Evolutionary conservation across 2,329 filamentous ascomycete species (phyloP), one percentile per base, ranked within the genome.

Genomic region (Beauveria scarabaeidicola): DNA sequence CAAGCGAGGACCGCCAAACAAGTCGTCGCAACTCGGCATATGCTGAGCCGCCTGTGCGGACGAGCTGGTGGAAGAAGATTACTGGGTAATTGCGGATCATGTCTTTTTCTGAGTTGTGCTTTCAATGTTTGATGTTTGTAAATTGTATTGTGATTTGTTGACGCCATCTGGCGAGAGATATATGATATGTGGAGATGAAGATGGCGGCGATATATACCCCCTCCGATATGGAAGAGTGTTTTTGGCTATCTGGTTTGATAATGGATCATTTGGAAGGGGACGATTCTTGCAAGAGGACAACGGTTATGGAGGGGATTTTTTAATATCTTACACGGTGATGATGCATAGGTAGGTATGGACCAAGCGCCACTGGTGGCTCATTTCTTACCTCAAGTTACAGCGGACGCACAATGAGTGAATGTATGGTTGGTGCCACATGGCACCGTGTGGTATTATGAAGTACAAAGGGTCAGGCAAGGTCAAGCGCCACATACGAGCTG

Each of bases 61-160:
- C 55, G 19, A 59, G 55, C 38, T 61, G 60, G 60, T 61, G 60
- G 60, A 58, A 50, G 55, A 61, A 61, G 51, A 55, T 61, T 40
- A 58, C 60, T 25, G 60, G 60, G 21, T 61, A 59, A 59, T 21
- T n/a, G 43, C n/a, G 17, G 41, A 50, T 13, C 17, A 32, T 51
- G 7, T 36, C 46, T 19, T 41, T 46, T 36, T 56, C 19, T 36
- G 29, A 13, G 13, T 46, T 58, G 23, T 53, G 52, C 23, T 38
- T 55, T 58, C 19, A 17, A 41, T 36, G n/a, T 52, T 41, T 56
- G 44, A 19, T 51, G 36, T 43, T 51, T 59, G 47, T 56, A 56
- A 58, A 52, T 58, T 58, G 55, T 58, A 52, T 52, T 58, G 46
- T 17, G 43, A n/a, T 21, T 48, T 41, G 19, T 51, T 44, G 52